A percentile compares a stretch with the other conserved stretches of the same genome.
These are phyloP conservation scores for Leccinum olivaceopallidum DNA, from an alignment of 768 basidiomycete genomes.

Conservation along the genomic window DNA sequence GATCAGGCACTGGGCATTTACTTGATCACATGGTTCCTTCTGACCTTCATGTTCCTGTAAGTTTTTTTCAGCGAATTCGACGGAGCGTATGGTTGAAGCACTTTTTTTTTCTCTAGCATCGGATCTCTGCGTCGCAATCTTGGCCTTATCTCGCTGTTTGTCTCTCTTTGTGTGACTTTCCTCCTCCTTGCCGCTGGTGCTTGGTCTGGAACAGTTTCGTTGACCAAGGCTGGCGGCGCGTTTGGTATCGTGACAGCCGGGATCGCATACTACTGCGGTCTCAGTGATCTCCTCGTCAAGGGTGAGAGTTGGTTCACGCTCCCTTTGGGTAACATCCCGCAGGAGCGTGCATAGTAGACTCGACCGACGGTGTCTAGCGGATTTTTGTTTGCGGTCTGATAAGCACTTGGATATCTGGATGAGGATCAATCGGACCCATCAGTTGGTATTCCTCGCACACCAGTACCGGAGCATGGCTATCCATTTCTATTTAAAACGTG, in stretches of 20 bases:
- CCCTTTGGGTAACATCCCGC: conserved; percentile 36
- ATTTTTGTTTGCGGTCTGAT: conserved; percentile 8
- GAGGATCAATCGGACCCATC: not conserved
- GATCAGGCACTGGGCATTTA: conserved; percentile 70
- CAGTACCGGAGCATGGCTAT: not conserved
- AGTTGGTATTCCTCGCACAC: conserved; percentile 1
- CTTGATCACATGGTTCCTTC: conserved; percentile 69
- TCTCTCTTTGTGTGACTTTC: conserved; percentile 56
- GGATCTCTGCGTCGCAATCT: conserved; percentile 53
- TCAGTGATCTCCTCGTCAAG: conserved; percentile 41
- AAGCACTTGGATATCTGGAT: not conserved
- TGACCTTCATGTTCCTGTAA: conserved; percentile 70
- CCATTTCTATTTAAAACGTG: conserved; percentile 1
- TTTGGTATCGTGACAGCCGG: conserved; percentile 46
- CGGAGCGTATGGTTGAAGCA: not conserved
- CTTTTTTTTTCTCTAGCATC: conserved; percentile 33
- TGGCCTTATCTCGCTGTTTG: conserved; percentile 49
- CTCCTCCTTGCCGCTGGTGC: conserved; percentile 43
- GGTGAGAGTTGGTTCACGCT: conserved; percentile 42
- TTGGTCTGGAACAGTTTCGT: conserved; percentile 26
- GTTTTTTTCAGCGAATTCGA: conserved; percentile 14
- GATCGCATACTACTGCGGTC: conserved; percentile 48
- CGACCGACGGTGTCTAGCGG: not conserved
- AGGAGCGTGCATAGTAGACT: conserved; percentile 3
- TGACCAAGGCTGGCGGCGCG: conserved; percentile 44